Evolutionary conservation across 345 rosid genomes (phyloP).

Genomic region (Brassica nigra): DNA sequence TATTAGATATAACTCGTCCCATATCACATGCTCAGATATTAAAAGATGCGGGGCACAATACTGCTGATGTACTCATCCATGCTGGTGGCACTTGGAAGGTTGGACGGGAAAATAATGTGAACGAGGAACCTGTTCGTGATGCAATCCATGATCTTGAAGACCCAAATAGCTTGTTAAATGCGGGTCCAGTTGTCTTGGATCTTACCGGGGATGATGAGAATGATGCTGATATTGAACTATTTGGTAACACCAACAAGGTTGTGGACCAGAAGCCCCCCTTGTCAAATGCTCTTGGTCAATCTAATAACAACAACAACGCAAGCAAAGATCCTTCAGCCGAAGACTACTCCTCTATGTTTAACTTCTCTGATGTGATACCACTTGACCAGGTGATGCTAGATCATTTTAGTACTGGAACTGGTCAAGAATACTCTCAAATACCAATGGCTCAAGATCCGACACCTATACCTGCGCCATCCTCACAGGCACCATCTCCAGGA

Average conservation of each 20-base stretch:
- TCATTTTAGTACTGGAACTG: slow-evolving; percentile 36
- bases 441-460: slow-evolving; percentile 44
- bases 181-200: slow-evolving; percentile 55
- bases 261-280: slow-evolving; percentile 70
- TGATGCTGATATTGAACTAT: slow-evolving; percentile 48
- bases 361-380: slow-evolving; percentile 34
- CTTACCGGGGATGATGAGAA: slow-evolving; percentile 58
- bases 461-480: neutral
- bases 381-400: slow-evolving; percentile 33
- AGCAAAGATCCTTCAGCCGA: slow-evolving; percentile 41
- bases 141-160: slow-evolving; percentile 42
- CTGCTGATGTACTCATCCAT: slow-evolving; percentile 65
- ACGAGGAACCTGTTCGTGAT: slow-evolving; percentile 41
- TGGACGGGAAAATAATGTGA: slow-evolving; percentile 51
- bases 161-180: slow-evolving; percentile 38
- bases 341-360: slow-evolving; percentile 44
- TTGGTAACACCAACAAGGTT: slow-evolving; percentile 40
- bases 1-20: neutral
- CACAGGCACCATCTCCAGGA: slow-evolving; percentile 39
- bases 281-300: slow-evolving; percentile 43
- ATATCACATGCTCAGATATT: slow-evolving; percentile 56
- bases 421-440: slow-evolving; percentile 20
- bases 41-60: slow-evolving; percentile 61
- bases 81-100: slow-evolving; percentile 90
- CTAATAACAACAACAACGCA: slow-evolving; percentile 8